These are phyloP conservation scores for Phytophthora vignae DNA, from an alignment of 352 stramenopile species.

Conservation along the genomic window DNA sequence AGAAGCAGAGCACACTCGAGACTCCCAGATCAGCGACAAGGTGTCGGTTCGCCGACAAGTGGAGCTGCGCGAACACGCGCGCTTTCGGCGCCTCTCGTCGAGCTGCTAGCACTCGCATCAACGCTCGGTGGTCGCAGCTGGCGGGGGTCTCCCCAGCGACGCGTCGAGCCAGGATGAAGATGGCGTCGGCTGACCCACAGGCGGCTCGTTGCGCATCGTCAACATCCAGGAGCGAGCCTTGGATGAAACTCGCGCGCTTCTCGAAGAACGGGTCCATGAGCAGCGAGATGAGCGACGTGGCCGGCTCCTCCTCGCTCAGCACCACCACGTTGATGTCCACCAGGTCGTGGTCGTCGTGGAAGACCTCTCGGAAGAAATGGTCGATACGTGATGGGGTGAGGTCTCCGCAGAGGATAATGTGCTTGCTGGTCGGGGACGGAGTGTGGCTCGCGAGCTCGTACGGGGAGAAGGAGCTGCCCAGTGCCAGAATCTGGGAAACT, in stretches of 20 bases:
- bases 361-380: constrained; percentile 86
- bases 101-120: constrained; percentile 80
- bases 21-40: constrained; percentile 74
- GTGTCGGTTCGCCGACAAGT: constrained; percentile 73
- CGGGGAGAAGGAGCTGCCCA: constrained; percentile 78
- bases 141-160: constrained; percentile 69
- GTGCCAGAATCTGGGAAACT: constrained; percentile 75
- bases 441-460: constrained; percentile 75
- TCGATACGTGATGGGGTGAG: constrained; percentile 84
- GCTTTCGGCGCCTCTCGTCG: constrained; percentile 61
- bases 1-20: constrained; percentile 82
- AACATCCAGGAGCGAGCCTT: constrained; percentile 79
- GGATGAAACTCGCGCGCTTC: constrained; percentile 82
- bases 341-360: constrained; percentile 86
- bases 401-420: constrained; percentile 84
- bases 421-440: constrained; percentile 58
- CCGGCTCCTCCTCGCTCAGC: constrained; percentile 77
- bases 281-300: constrained; percentile 71
- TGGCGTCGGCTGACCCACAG: constrained; percentile 65
- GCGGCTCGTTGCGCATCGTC: constrained; percentile 77
- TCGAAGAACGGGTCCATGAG: constrained; percentile 90
- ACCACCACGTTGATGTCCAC: constrained; percentile 85
- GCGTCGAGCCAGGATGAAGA: constrained; percentile 77
- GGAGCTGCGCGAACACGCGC: constrained; percentile 72
- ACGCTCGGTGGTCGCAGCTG: constrained; percentile 72